Evolutionary conservation across 345 rosid species (phyloP).

Genomic region (Xanthoceras sorbifolium): DNA sequence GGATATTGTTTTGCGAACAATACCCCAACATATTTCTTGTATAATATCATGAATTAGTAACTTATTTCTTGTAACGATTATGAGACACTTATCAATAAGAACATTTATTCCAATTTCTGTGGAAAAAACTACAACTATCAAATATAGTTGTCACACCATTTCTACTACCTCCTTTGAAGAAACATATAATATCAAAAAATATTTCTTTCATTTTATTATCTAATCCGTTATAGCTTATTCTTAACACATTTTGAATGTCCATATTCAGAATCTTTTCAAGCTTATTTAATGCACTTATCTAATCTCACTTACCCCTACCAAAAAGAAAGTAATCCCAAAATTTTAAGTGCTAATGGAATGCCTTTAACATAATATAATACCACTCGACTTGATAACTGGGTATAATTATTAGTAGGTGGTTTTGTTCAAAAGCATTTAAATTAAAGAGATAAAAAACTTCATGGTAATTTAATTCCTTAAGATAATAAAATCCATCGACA

Average conservation of each 20-base stretch:
- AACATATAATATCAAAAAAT: background rate
- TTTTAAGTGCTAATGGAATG: background rate
- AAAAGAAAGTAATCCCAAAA: background rate
- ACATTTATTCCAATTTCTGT: background rate
- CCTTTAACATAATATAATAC: background rate
- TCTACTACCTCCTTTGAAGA: background rate
- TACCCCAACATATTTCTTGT: background rate
- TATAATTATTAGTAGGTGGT: background rate
- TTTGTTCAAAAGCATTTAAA: background rate
- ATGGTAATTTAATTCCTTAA: background rate
- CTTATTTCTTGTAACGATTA: background rate
- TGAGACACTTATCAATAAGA: conserved; percentile 14
- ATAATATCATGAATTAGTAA: conserved; percentile 11
- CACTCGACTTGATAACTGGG: background rate
- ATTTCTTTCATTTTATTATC: background rate
- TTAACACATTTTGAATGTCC: background rate
- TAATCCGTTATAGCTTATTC: background rate
- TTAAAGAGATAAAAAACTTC: background rate
- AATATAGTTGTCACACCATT: background rate
- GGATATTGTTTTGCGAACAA: conserved; percentile 13
- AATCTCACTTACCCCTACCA: background rate
- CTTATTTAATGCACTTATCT: background rate
- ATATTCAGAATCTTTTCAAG: background rate
- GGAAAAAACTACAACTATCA: conserved; percentile 2
- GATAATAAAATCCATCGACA: background rate